Conservation (phyloP, 257 asterid genomes). For the Jaltomata sinuosa region DNA sequence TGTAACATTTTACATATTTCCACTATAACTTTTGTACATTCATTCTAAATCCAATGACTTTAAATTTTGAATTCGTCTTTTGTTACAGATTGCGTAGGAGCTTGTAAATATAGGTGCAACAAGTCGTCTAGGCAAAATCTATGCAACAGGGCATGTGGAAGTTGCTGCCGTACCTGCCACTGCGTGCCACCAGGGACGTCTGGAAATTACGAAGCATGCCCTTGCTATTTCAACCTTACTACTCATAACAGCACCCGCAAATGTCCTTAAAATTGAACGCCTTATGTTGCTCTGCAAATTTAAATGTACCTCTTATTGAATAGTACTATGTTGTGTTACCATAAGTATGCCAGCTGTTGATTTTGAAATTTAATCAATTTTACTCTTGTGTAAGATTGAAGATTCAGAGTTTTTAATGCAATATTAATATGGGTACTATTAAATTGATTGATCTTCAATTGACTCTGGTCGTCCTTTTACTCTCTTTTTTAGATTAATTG, state of each 20-base stretch:
- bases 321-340: not conserved
- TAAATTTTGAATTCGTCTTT: not conserved
- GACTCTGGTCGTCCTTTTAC: not conserved
- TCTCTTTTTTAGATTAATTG: too few relatives aligned
- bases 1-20: not conserved
- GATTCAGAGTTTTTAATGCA: not conserved
- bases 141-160: slow-evolving; percentile 36
- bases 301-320: not conserved
- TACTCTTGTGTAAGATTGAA: not conserved
- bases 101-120: slow-evolving; percentile 9
- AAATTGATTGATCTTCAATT: not conserved
- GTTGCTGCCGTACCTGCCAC: slow-evolving; percentile 20
- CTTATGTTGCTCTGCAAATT: not conserved
- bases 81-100: slow-evolving; percentile 12
- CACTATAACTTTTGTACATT: not conserved
- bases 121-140: slow-evolving; percentile 13
- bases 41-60: not conserved
- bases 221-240: slow-evolving; percentile 19
- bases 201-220: slow-evolving; percentile 22
- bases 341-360: not conserved
- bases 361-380: not conserved
- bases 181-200: slow-evolving; percentile 31
- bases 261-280: slow-evolving; percentile 2
- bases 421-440: not conserved
- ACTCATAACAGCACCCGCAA: slow-evolving; percentile 18